Conservation (phyloP, 331 rosid species). For the Malus hybrid region DNA sequence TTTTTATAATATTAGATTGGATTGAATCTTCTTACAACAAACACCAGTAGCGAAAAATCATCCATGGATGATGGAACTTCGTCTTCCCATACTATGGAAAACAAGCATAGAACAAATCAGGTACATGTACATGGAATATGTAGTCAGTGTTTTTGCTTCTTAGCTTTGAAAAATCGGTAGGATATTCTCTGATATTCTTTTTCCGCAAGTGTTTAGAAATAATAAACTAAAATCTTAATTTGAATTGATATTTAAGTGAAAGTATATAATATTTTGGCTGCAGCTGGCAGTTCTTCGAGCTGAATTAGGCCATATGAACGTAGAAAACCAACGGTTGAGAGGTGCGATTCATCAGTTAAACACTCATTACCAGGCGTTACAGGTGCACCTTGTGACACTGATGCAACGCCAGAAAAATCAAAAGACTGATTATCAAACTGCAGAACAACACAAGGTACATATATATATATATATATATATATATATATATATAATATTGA, state of each 20-base stretch:
- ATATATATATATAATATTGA: too few species aligned
- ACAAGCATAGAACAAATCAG: constrained; percentile 18
- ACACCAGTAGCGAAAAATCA: constrained; percentile 23
- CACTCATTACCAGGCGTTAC: constrained; percentile 29
- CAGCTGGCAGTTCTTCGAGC: constrained; percentile 30
- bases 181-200: neutral
- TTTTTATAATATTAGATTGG: constrained; percentile 30
- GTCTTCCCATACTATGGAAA: constrained; percentile 17
- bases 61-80: constrained; percentile 24
- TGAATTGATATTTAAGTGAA: neutral
- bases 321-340: constrained; percentile 45
- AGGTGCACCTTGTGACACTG: constrained; percentile 18
- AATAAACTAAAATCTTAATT: neutral
- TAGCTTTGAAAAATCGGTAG: neutral
- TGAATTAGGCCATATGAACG: constrained; percentile 33
- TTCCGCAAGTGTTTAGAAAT: neutral
- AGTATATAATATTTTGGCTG: neutral
- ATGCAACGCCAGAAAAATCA: neutral
- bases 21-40: constrained; percentile 45
- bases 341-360: constrained; percentile 28
- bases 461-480: neutral
- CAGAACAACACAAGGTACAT: constrained; percentile 10
- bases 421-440: neutral
- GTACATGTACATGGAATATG: neutral
- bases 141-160: neutral